Evolutionary conservation across 2,329 filamentous ascomycete genomes (phyloP), one percentile per base, ranked within the genome.

Genomic region (Xylaria sp.): DNA sequence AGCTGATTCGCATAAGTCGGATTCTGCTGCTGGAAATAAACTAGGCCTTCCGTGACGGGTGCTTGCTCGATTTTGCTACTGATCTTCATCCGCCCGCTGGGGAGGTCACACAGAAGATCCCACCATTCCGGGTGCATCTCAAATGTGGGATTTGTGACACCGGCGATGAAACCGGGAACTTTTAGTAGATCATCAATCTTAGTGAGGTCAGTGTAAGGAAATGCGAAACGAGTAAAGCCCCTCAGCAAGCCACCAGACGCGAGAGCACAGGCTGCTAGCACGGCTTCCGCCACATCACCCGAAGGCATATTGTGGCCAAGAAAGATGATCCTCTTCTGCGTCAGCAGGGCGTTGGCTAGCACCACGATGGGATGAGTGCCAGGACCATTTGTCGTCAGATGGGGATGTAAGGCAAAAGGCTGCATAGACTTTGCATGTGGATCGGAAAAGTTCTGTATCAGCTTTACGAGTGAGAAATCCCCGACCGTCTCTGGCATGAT

Each of bases 161-260:
- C 96, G 2, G 96, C 96, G 75, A 99, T 97, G 80, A 99, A 99
- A 2, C 96, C 96, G 6, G 96, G 95, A 0, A 99, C 96, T 75
- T 97, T 95, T 57, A 99, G 86, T 11, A 99, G 87, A 78, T 98
- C 96, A 73, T 99, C 96, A 68, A 99, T 94, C 81, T 99, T 99
- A 72, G 94, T 97, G 51, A 99, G 86, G 82, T 99, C 96, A 0
- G 96, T 99, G 78, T 99, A 99, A 2, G 96, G 96, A 78, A 99
- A 99, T 0, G 96, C 96, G 81, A 98, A 93, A 20, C 96, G 89
- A 9, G 95, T 97, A 80, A 99, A 99, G 33, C 96, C 96, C 66
- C 94, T 88, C 42, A 99, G 84, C n/a, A 97, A 85, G 6, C 96
- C 95, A 23, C 96, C 96, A 13, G 94, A 97, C 15, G 92, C 95